Base-by-base conservation (phyloP, 176 grass and related monocot genomes). In the Eragrostis curvula region DNA sequence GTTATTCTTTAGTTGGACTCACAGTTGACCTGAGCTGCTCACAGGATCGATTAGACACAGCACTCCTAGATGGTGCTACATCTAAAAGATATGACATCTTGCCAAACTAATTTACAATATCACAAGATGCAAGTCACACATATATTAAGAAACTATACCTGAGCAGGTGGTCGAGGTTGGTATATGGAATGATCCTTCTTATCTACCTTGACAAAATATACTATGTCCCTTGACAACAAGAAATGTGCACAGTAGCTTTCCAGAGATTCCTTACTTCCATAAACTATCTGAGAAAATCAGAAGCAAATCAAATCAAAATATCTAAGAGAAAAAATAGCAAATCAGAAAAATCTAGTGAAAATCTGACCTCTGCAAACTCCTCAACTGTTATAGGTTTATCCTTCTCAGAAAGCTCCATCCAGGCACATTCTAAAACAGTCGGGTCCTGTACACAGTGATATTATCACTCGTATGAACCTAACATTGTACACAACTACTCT, bases 231-330 rank as follows among this genome's bases (percentile, higher is more conserved):
- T 90, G 96, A 99, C 75, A 99, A 87, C 70, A 99, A 84, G 45
- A 93, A 74, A 89, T 99, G 84, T 46, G 93, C 86, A 88, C 96
- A 96, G 44, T 99, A 99, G 80, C 93, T 91, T 84, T 99, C 96
- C 65, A 99, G 58, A 80, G 91, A 88, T 49, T 88, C 93, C 68
- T 88, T 94, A 89, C 64, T 88, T 57, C 93, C 96, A 51, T 99
- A 99, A 79, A 96, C 78, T 75, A 99, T 93, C 96, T 99, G 77
- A 84, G 61, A 79, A 84, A 82, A 69, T 45, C 7, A 74, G 32
- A 70, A 50, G 42, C n/a, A n/a, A 71, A 61, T 25, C 47, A 85
- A 42, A 75, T 86, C 46, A 40, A 51, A 55, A n/a, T 56, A 78
- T 30, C 65, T 14, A 59, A 89, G 30, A 43, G 36, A 45, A 56